phyloP scores from a whole-genome alignment of 2,329 filamentous ascomycete genomes.

The Fusarium agapanthi region DNA sequence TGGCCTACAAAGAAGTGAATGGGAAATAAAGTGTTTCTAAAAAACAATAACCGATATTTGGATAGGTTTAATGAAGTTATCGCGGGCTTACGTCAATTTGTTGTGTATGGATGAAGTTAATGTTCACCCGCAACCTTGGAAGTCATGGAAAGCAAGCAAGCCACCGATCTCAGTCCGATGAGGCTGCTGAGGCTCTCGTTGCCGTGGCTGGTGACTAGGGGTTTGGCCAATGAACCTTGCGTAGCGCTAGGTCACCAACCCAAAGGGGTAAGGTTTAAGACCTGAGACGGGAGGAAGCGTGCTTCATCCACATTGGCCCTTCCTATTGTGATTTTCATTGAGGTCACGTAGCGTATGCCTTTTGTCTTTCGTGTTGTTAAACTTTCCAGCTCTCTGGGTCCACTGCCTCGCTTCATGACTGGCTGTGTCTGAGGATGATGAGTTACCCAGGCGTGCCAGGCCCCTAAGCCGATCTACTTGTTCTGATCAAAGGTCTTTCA shows the following conservation, averaged over 20 bases:
- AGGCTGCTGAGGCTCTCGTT: slow-evolving; percentile 39
- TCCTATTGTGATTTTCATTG: neutral
- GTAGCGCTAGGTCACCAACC: neutral
- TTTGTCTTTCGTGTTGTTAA: neutral
- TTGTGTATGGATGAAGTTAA: slow-evolving; percentile 29
- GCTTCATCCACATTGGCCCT: slow-evolving; percentile 13
- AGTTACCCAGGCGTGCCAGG: neutral
- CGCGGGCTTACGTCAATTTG: slow-evolving; percentile 15
- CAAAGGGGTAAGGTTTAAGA: slow-evolving; percentile 9
- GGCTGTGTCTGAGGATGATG: neutral
- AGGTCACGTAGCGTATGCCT: slow-evolving; percentile 9
- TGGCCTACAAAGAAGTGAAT: neutral
- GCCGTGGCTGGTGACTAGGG: slow-evolving; percentile 35
- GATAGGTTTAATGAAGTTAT: slow-evolving; percentile 19
- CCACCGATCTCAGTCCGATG: slow-evolving; percentile 34
- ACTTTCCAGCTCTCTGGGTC: no score
- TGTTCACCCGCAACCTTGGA: slow-evolving; percentile 12
- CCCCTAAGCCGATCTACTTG: neutral
- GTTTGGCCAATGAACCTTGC: slow-evolving; percentile 14
- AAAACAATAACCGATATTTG: neutral
- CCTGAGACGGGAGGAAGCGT: slow-evolving; percentile 23
- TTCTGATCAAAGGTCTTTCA: neutral
- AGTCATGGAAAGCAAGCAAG: slow-evolving; percentile 23
- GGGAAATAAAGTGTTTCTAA: neutral
- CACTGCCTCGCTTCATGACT: no score